Percentiles rank a stretch among this genome's conserved stretches.
These are phyloP conservation scores for Pythium rishiriense DNA, from an alignment of 352 stramenopile species.

Conservation along the genomic window DNA sequence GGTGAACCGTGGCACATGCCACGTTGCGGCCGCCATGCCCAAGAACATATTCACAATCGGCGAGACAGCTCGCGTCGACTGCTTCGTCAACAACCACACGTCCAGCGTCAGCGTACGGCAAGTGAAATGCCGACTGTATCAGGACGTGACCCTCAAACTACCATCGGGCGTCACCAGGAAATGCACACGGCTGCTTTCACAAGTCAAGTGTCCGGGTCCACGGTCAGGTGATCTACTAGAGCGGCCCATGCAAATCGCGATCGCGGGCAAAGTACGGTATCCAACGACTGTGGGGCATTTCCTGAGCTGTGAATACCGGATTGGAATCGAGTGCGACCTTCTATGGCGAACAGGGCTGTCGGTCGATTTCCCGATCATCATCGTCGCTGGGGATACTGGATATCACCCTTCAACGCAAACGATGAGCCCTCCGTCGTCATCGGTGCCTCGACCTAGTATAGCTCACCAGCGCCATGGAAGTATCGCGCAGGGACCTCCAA, in stretches of 20 bases:
- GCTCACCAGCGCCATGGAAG: slow-evolving; percentile 22
- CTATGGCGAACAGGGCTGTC: slow-evolving; percentile 29
- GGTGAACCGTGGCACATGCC: slow-evolving; percentile 55
- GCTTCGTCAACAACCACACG: slow-evolving; percentile 78
- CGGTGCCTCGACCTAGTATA: slow-evolving; percentile 17
- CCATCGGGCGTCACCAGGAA: slow-evolving; percentile 36
- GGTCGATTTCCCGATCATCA: slow-evolving; percentile 32
- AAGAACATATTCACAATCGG: slow-evolving; percentile 59
- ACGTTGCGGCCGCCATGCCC: slow-evolving; percentile 63
- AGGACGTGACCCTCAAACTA: slow-evolving; percentile 58
- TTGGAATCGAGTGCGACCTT: slow-evolving; percentile 65
- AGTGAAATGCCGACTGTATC: slow-evolving; percentile 56
- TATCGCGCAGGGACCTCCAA: slow-evolving; percentile 24
- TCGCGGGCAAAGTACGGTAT: slow-evolving; percentile 56
- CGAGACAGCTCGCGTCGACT: slow-evolving; percentile 61
- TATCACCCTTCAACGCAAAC: slow-evolving; percentile 7
- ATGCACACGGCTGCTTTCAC: slow-evolving; percentile 43
- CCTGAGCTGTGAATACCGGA: slow-evolving; percentile 59
- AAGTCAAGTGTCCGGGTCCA: slow-evolving; percentile 55
- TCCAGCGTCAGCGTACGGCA: slow-evolving; percentile 43
- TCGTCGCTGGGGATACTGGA: slow-evolving; percentile 23
- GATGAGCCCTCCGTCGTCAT: slow-evolving; percentile 24
- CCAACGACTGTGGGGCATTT: slow-evolving; percentile 55
- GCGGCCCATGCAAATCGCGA: slow-evolving; percentile 54
- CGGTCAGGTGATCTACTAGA: slow-evolving; percentile 56